Evolutionary conservation across 768 basidiomycete genomes (phyloP).

Genomic region (Pulveroboletus sp.): DNA sequence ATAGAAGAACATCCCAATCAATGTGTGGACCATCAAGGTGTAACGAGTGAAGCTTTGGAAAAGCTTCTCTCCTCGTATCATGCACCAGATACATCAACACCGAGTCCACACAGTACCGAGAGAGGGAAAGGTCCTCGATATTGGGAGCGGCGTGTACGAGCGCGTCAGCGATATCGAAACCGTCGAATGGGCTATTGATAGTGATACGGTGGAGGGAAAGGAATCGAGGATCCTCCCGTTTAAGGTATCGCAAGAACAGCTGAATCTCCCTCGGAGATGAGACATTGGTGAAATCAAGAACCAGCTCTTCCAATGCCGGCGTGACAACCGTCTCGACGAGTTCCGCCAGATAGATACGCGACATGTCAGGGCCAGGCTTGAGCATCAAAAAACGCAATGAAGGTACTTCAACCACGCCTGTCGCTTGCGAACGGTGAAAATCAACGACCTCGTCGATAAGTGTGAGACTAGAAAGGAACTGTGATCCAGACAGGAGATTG

Average conservation of each 20-base stretch:
- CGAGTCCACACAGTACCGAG: constrained; percentile 23
- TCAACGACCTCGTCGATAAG: constrained; percentile 29
- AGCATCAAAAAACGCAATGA: constrained; percentile 20
- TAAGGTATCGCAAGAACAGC: constrained; percentile 27
- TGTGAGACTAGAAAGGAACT: constrained; percentile 19
- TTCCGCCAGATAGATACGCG: constrained; percentile 25
- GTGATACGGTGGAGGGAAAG: constrained; percentile 21
- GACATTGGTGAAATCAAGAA: constrained; percentile 24
- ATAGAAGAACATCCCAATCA: constrained; percentile 27
- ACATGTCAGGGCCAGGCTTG: constrained; percentile 27
- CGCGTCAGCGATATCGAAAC: constrained; percentile 20
- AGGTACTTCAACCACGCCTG: constrained; percentile 13
- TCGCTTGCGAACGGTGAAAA: constrained; percentile 16
- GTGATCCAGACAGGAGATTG: constrained; percentile 21
- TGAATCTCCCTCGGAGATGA: constrained; percentile 27
- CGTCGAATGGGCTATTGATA: constrained; percentile 25
- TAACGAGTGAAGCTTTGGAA: constrained; percentile 17
- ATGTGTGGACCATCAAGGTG: constrained; percentile 26
- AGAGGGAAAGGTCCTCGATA: constrained; percentile 23
- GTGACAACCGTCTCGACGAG: constrained; percentile 22
- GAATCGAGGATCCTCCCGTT: constrained; percentile 25
- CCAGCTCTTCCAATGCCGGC: constrained; percentile 24
- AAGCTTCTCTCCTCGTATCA: constrained; percentile 26
- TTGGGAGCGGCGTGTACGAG: constrained; percentile 26
- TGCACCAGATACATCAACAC: constrained; percentile 24